phyloP scores from a whole-genome alignment of 164 flowering plant species.

The Pachysandra terminalis region DNA sequence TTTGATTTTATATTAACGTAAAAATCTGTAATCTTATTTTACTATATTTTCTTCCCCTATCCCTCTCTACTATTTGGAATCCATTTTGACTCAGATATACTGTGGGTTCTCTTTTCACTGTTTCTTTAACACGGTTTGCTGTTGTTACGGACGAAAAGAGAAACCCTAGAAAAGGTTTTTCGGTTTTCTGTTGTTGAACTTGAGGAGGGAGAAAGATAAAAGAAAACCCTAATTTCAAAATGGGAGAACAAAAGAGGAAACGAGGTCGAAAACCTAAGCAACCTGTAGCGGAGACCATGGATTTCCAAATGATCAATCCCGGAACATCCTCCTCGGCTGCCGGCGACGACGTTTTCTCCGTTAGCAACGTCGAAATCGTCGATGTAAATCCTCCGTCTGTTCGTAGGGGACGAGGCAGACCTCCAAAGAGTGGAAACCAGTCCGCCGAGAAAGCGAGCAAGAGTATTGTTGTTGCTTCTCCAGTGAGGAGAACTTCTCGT shows the following conservation, averaged over 20 bases:
- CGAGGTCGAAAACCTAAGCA: slow-evolving; percentile 52
- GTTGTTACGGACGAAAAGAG: too few species aligned
- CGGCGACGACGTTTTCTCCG: slow-evolving; percentile 24
- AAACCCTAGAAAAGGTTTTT: neutral
- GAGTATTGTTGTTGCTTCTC: neutral
- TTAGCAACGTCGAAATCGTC: slow-evolving; percentile 23
- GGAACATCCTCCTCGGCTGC: slow-evolving; percentile 9
- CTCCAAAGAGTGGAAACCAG: slow-evolving; percentile 27
- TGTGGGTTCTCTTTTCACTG: neutral
- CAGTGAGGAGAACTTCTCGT: slow-evolving; percentile 13
- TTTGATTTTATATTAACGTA: too few species aligned
- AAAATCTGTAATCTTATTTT: too few species aligned
- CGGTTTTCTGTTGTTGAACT: neutral
- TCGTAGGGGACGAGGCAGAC: slow-evolving; percentile 40
- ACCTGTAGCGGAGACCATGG: slow-evolving; percentile 27
- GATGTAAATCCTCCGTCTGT: slow-evolving; percentile 11
- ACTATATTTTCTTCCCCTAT: too few species aligned
- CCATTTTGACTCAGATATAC: too few species aligned
- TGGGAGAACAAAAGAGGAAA: slow-evolving; percentile 30
- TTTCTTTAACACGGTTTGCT: too few species aligned
- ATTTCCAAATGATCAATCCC: slow-evolving; percentile 7
- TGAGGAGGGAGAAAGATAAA: neutral
- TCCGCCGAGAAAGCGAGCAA: slow-evolving; percentile 1
- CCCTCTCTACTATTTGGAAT: too few species aligned
- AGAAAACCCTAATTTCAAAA: slow-evolving; percentile 1